Evolutionary conservation across 2,329 filamentous ascomycete genomes (phyloP), one percentile per base, ranked within the genome.

Genomic region (Magnaporthiopsis rhizophila): DNA sequence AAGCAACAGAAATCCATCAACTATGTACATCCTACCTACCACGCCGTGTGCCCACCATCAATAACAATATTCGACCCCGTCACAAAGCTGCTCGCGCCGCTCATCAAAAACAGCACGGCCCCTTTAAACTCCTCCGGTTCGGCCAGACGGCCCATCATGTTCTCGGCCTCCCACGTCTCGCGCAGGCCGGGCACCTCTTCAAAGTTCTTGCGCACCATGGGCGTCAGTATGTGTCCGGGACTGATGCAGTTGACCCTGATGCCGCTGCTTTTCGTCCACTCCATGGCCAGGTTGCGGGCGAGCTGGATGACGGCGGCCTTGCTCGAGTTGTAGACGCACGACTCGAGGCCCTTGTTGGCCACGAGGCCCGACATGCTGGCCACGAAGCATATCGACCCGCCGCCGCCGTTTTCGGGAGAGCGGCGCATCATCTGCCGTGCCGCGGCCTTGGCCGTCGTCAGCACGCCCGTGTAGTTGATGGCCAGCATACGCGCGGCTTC

Each of bases 391-490:
- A 86, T 85, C 70, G 80, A 84, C 1, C 83, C 84, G 2, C 75
- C 77, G 36, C 74, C 8, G 9, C 36, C 36, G 5, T 30, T 11
- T 5, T 38, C 26, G 53, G 21, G 32, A 7, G 7, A 11, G 9
- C 34, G 8, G 9, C 34, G 30, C 11, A 65, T 34, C 78, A 86
- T 83, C 66, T 89, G 86, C 61, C 85, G 82, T 59, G 90, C 90
- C 12, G 87, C 86, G 28, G 88, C 86, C 72, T 88, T 87, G 34
- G 89, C 89, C 69, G 88, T 91, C 79, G 89, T 81, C 76, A 87
- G 85, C 30, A 85, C 86, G 32, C 89, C 89, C 30, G 82, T 89
- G 72, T 90, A 79, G 76, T 92, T 90, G 68, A 89, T 84, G 70
- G 87, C 79, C 70, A 92, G 80, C 73, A 92, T 86, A 75, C 86